These are phyloP conservation scores for Xenoacremonium recifei DNA, from an alignment of 2,329 filamentous ascomycete genomes.

Conservation along the genomic window DNA sequence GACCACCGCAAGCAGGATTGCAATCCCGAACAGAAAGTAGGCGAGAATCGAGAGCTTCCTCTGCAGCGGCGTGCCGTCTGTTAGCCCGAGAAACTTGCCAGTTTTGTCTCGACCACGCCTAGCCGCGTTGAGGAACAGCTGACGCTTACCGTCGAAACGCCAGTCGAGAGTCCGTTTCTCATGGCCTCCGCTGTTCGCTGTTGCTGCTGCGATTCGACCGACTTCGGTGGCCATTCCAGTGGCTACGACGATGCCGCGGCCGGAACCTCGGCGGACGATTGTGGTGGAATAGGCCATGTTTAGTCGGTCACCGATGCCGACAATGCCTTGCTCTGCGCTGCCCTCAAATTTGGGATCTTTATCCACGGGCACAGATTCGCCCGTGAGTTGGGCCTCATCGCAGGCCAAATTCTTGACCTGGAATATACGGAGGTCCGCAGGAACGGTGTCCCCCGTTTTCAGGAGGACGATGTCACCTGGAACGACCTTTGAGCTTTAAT, in stretches of 20 bases:
- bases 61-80: constrained; percentile 65
- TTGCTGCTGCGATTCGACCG: constrained; percentile 52
- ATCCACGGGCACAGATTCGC: constrained; percentile 56
- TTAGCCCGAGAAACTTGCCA: constrained; percentile 43
- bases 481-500: constrained; percentile 43
- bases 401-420: constrained; percentile 62
- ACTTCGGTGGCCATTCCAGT: constrained; percentile 62
- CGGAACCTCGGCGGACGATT: constrained; percentile 57
- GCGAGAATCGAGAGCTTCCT: constrained; percentile 67
- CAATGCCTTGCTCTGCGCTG: constrained; percentile 16
- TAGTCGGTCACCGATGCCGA: constrained; percentile 48
- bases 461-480: constrained; percentile 53
- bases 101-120: no score
- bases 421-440: constrained; percentile 53
- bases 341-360: constrained; percentile 41
- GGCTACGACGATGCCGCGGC: constrained; percentile 56
- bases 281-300: constrained; percentile 60
- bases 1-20: constrained; percentile 37
- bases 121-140: no score
- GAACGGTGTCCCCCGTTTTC: constrained; percentile 54
- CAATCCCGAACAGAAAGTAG: constrained; percentile 55
- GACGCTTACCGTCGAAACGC: no score
- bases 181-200: constrained; percentile 11
- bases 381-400: constrained; percentile 61
- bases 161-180: no score